Conservation (phyloP, 345 rosid genomes). For the Euphorbia pulcherrima region DNA sequence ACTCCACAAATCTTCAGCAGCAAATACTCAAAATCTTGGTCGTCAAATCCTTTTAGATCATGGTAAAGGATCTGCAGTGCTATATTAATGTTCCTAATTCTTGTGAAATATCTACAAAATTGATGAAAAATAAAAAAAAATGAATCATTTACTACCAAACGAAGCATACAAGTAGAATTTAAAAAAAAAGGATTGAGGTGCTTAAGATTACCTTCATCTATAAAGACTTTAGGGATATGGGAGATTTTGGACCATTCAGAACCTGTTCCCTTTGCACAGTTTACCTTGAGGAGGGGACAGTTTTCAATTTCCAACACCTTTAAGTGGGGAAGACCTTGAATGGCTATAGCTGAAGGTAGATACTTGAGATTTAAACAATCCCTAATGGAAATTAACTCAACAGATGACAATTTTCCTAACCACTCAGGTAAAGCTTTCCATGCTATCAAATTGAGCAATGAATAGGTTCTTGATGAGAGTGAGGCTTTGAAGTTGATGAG, state of each 20-base stretch:
- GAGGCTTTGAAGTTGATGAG: constrained; percentile 9
- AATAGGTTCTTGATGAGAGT: not conserved
- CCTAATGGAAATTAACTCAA: not conserved
- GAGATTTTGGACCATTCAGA: constrained; percentile 3
- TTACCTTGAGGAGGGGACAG: not conserved
- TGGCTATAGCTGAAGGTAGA: not conserved
- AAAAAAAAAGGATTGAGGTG: not conserved
- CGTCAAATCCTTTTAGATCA: too few species aligned
- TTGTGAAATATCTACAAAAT: not conserved
- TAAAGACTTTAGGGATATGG: not conserved
- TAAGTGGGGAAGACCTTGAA: not conserved
- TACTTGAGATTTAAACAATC: not conserved
- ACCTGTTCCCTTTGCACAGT: not conserved
- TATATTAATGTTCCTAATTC: too few species aligned
- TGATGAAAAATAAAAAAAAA: not conserved
- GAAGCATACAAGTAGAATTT: not conserved
- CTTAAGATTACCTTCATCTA: not conserved
- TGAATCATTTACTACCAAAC: not conserved
- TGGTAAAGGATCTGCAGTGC: too few species aligned
- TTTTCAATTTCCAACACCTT: not conserved
- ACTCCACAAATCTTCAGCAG: too few species aligned
- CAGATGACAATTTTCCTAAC: constrained; percentile 8
- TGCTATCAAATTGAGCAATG: not conserved
- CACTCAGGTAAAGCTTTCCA: constrained; percentile 15
- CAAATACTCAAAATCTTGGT: too few species aligned